These are phyloP conservation scores for Berberis vulgaris DNA, from an alignment of 164 flowering plant species.

Conservation along the genomic window DNA sequence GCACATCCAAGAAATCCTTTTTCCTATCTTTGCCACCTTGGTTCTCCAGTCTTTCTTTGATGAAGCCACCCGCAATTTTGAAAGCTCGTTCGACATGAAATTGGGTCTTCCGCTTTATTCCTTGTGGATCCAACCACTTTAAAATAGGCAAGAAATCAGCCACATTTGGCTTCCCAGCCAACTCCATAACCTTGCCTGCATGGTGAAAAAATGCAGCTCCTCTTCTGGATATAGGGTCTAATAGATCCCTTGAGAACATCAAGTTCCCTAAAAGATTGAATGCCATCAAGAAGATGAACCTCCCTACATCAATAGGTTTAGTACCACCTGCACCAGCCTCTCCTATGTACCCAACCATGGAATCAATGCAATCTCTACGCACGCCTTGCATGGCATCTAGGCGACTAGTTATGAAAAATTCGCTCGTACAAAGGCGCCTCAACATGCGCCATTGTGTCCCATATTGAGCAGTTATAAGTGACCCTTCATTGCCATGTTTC, in stretches of 20 bases:
- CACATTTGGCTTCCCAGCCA: conserved; percentile 8
- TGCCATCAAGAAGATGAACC: conserved; percentile 4
- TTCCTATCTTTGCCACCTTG: neutral
- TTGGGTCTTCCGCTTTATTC: conserved; percentile 7
- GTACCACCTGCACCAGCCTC: conserved; percentile 4
- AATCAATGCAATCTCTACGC: conserved; percentile 3
- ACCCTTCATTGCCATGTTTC: conserved; percentile 6
- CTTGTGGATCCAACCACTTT: conserved; percentile 8
- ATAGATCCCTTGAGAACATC: conserved; percentile 6
- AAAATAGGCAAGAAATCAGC: conserved; percentile 9
- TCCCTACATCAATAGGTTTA: conserved; percentile 5
- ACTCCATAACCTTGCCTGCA: conserved; percentile 7
- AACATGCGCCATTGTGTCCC: conserved; percentile 10
- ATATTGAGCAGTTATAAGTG: conserved; percentile 9
- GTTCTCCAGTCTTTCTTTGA: conserved; percentile 3
- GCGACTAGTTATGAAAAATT: conserved; percentile 6
- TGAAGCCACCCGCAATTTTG: conserved; percentile 2
- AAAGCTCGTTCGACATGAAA: conserved; percentile 3
- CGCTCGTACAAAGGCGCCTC: conserved; percentile 7
- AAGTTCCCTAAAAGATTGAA: conserved; percentile 11
- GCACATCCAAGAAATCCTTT: conserved; percentile 9
- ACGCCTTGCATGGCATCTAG: conserved; percentile 8
- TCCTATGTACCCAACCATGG: conserved; percentile 2
- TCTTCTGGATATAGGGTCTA: conserved; percentile 5
- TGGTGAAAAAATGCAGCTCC: conserved; percentile 7